Conservation (phyloP, 2,329 filamentous ascomycete species). For the Neonectria magnoliae region DNA sequence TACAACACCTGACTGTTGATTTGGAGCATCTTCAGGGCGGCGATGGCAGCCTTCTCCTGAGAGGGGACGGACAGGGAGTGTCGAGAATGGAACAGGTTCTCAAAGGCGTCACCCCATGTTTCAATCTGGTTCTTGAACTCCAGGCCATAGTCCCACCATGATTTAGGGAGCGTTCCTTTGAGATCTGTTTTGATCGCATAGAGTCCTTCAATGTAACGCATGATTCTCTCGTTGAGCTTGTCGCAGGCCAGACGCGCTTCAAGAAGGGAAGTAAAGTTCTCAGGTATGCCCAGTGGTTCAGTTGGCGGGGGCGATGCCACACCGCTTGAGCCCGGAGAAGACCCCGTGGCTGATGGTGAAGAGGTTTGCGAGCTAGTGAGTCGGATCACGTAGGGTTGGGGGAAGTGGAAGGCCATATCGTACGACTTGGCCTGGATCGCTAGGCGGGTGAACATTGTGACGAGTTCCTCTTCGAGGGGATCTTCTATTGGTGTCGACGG, state of each 20-base stretch:
- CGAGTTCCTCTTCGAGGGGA: conserved; percentile 66
- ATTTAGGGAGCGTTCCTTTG: conserved; percentile 62
- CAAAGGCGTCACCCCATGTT: conserved; percentile 66
- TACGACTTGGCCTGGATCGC: conserved; percentile 75
- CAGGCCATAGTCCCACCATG: conserved; percentile 58
- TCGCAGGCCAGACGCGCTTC: conserved; percentile 69
- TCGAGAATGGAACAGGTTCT: conserved; percentile 62
- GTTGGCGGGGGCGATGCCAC: conserved; percentile 52
- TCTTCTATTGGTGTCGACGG: conserved; percentile 48
- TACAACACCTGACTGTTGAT: conserved; percentile 67
- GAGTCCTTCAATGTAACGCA: conserved; percentile 68
- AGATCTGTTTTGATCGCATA: conserved; percentile 59
- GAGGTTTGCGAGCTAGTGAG: conserved; percentile 44
- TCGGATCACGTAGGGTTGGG: conserved; percentile 68
- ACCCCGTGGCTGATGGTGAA: conserved; percentile 38
- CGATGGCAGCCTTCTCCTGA: conserved; percentile 68
- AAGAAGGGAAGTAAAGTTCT: conserved; percentile 58
- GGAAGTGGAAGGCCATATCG: conserved; percentile 75
- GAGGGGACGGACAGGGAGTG: conserved; percentile 58
- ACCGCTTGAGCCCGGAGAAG: conserved; percentile 55
- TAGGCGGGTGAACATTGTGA: conserved; percentile 71
- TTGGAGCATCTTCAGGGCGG: conserved; percentile 71
- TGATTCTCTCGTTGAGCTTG: conserved; percentile 63
- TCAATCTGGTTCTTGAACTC: conserved; percentile 62
- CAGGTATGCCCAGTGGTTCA: conserved; percentile 32